These are phyloP conservation scores for Phoma sp. DNA, from an alignment of 2,329 filamentous ascomycete genomes.

Conservation along the genomic window DNA sequence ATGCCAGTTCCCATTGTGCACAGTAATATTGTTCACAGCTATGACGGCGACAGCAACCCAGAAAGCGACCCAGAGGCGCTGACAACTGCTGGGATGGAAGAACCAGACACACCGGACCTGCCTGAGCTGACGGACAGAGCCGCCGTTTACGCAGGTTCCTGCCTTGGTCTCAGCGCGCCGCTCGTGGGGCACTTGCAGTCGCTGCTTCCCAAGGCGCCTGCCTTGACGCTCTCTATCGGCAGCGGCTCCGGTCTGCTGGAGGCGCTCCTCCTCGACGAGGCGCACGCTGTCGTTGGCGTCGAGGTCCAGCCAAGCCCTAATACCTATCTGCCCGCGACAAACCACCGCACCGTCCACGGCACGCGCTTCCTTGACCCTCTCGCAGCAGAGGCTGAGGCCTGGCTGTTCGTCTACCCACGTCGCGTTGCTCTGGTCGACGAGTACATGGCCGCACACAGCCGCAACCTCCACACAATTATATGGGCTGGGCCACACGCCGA, in stretches of 20 bases:
- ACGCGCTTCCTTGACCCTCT: constrained; percentile 53
- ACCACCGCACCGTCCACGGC: constrained; percentile 53
- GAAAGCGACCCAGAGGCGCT: neutral
- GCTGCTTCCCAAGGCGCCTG: constrained; percentile 32
- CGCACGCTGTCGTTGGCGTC: constrained; percentile 52
- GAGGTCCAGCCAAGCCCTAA: constrained; percentile 57
- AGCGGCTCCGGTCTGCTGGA: constrained; percentile 60
- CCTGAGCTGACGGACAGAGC: constrained; percentile 30
- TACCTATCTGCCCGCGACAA: constrained; percentile 51
- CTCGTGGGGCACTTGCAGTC: constrained; percentile 34
- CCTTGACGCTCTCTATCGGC: constrained; percentile 53
- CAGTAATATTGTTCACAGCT: too few species aligned
- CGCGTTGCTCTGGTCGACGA: constrained; percentile 52
- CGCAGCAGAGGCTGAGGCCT: constrained; percentile 51
- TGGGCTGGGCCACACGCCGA: constrained; percentile 54
- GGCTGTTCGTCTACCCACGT: constrained; percentile 62
- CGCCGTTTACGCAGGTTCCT: constrained; percentile 40
- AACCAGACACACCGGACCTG: neutral
- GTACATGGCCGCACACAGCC: constrained; percentile 51
- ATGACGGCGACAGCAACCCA: too few species aligned
- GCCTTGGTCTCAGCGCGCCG: constrained; percentile 42
- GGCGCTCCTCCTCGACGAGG: constrained; percentile 31
- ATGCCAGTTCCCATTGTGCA: too few species aligned
- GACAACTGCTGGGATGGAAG: neutral
- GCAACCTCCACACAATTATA: constrained; percentile 44